Conservation (phyloP, 495 filamentous ascomycete genomes). For the Penicillium paradoxum region DNA sequence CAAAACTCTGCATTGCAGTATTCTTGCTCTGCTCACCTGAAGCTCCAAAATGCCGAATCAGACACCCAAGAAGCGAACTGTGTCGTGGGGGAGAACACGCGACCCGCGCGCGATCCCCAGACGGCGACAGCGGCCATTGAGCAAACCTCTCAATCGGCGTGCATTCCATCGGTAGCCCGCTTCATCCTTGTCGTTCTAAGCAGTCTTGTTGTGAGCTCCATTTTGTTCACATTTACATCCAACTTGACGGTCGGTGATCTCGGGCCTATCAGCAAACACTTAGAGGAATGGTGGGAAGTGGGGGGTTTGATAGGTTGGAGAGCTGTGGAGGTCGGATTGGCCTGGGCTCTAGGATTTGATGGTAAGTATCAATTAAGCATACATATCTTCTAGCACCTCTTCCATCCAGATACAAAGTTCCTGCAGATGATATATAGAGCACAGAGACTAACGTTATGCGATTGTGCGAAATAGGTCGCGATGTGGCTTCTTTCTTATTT, state of each 20-base stretch:
- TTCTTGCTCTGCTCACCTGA: background rate
- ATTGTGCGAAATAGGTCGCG: constrained; percentile 47
- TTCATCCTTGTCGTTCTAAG: constrained; percentile 60
- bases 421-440: background rate
- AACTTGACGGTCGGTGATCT: constrained; percentile 53
- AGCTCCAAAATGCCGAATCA: constrained; percentile 1
- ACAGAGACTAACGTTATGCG: constrained; percentile 2
- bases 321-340: constrained; percentile 61
- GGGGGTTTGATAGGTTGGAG: constrained; percentile 59
- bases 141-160: constrained; percentile 14
- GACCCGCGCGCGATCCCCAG: constrained; percentile 9
- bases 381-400: background rate
- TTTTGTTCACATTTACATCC: constrained; percentile 52
- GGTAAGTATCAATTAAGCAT: constrained; percentile 37
- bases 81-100: constrained; percentile 2
- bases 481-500: constrained; percentile 61
- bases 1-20: background rate
- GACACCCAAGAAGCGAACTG: constrained; percentile 14
- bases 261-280: constrained; percentile 52
- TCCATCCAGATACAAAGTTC: background rate
- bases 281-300: constrained; percentile 59
- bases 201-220: constrained; percentile 55
- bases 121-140: constrained; percentile 1
- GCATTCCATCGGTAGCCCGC: constrained; percentile 45
- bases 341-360: constrained; percentile 68